Evolutionary conservation across 192 early-diverging fungal species (phyloP).

Genomic region (Umbelopsis ramanniana): DNA sequence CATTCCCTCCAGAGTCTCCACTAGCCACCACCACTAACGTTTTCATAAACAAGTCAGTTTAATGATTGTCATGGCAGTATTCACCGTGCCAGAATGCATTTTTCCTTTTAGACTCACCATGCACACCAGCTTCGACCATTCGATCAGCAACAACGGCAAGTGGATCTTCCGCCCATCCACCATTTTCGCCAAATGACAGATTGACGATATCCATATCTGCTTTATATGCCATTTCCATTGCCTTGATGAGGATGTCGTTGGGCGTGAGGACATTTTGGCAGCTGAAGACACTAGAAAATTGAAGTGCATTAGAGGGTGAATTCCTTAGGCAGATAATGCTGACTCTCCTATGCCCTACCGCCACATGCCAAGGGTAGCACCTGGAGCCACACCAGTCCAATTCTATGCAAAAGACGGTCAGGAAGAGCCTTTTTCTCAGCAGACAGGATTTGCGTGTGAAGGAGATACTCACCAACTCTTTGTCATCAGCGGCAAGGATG

Average conservation of each 20-base stretch:
- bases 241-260: conserved; percentile 77
- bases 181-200: conserved; percentile 77
- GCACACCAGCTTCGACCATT: conserved; percentile 46
- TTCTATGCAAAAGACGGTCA: conserved; percentile 28
- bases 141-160: conserved; percentile 59
- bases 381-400: conserved; percentile 68
- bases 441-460: conserved; percentile 18
- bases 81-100: too few relatives aligned
- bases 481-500: conserved; percentile 51
- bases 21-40: conserved; percentile 65
- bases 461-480: conserved; percentile 22
- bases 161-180: conserved; percentile 65
- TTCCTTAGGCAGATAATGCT: too few relatives aligned
- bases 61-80: too few relatives aligned
- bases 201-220: conserved; percentile 80
- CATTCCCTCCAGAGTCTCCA: conserved; percentile 69
- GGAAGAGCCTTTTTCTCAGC: not conserved
- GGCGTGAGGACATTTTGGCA: conserved; percentile 66
- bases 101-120: conserved; percentile 24
- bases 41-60: not conserved
- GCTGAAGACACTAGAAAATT: conserved; percentile 61
- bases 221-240: conserved; percentile 69
- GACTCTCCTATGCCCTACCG: conserved; percentile 49
- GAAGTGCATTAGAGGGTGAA: not conserved
- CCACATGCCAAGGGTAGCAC: conserved; percentile 75